A percentile compares a stretch with the other conserved stretches of the same genome.
phyloP scores from a whole-genome alignment of 768 basidiomycete genomes.

The Tulasnella sp. region DNA sequence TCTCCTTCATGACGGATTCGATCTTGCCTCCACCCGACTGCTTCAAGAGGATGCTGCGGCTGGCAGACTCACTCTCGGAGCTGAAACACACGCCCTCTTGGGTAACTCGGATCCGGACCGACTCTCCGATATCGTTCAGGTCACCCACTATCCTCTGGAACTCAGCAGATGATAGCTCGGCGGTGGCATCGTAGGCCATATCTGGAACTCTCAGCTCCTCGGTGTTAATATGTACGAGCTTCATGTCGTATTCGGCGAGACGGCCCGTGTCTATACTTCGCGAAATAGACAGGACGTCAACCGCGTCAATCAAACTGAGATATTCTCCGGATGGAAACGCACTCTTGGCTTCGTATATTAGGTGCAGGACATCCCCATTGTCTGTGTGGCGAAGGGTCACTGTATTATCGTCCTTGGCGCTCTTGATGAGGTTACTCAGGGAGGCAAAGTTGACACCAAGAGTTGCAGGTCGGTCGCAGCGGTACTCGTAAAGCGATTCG shows the following conservation, averaged over 20 bases:
- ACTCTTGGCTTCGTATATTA: conserved; percentile 91
- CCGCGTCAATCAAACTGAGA: background rate
- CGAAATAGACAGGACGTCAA: background rate
- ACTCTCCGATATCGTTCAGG: conserved; percentile 84
- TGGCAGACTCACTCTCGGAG: conserved; percentile 91
- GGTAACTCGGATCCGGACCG: conserved; percentile 88
- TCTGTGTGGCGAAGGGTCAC: conserved; percentile 88
- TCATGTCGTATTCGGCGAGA: conserved; percentile 97
- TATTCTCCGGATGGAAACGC: conserved; percentile 35
- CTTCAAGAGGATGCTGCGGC: conserved; percentile 78
- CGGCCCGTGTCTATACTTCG: conserved; percentile 71
- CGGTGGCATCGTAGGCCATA: conserved; percentile 91
- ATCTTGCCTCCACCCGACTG: conserved; percentile 46
- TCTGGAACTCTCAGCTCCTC: conserved; percentile 95
- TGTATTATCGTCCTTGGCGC: conserved; percentile 92
- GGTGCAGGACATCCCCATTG: conserved; percentile 80
- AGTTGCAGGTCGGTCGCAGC: conserved; percentile 93
- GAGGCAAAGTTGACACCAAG: conserved; percentile 82
- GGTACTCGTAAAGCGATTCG: conserved; percentile 77
- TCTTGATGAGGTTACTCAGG: conserved; percentile 88
- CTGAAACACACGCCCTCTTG: conserved; percentile 95
- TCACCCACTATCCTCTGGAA: conserved; percentile 93
- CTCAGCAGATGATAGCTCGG: conserved; percentile 80
- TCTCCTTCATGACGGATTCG: conserved; percentile 44
- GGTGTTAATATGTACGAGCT: conserved; percentile 98